Evolutionary conservation across 208 protist species (phyloP), one percentile per base, ranked within the genome.

Genomic region (Wallacemonas collosoma): DNA sequence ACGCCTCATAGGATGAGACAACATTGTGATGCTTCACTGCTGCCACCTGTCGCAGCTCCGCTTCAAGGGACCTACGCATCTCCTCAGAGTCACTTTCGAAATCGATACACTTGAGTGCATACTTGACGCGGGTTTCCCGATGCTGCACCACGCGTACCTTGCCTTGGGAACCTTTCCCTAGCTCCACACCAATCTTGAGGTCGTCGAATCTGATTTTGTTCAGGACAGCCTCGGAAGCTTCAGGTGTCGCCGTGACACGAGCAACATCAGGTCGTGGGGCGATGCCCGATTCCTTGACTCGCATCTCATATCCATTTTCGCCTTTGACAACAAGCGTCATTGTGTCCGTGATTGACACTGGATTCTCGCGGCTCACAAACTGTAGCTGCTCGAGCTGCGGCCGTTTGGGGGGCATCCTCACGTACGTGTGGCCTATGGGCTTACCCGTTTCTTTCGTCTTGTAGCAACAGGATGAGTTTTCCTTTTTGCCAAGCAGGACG

Each of bases 251-350:
- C 14, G 76, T 60, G 48, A 58, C 45, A 39, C 70, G 44, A 40
- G 40, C 67, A 57, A 55, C 65, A 11, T 53, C 53, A 39, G 79
- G 72, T 7, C 72, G 73, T 45, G 83, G 88, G 2, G 85, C 85
- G 26, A 95, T 91, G 41, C 86, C 90, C n/a, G 78, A 88, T 66
- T 92, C 82, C 47, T 97, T 95, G n/a, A 95, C 90, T n/a, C 89
- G 86, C 86, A 95, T 88, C 65, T 94, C 88, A 63, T 86, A 72
- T 41, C 89, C 92, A 9, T 87, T 88, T 67, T 95, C 90, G 36
- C 88, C 90, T 65, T 92, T 94, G n/a, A 97, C 90, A 55, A 95
- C 89, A 73, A 97, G 53, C 0, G 93, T 97, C 79, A 97, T 86
- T 1, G 93, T 97, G 76, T 97, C 91, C 11, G 91, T 96, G 66